A percentile compares a stretch with the other conserved stretches of the same genome.
phyloP scores from a whole-genome alignment of 768 basidiomycete species.

The Gloeostereum incarnatum region DNA sequence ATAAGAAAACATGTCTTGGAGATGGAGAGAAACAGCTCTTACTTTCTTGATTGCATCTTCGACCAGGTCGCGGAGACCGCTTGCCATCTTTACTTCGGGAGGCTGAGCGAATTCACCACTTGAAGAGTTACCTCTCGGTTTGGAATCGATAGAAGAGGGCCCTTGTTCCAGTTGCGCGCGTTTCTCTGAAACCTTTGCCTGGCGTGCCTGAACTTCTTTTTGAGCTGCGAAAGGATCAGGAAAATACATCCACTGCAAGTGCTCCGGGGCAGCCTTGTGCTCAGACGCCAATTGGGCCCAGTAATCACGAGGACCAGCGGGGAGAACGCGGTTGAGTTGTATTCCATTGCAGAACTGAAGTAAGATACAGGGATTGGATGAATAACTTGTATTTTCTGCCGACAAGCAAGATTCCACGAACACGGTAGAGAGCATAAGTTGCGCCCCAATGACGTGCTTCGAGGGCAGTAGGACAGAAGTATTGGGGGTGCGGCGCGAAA shows the following conservation, averaged over 20 bases:
- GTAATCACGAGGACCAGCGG: constrained; percentile 79
- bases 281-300: constrained; percentile 72
- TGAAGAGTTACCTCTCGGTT: constrained; percentile 10
- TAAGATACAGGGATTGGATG: constrained; percentile 15
- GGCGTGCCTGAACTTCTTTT: constrained; percentile 56
- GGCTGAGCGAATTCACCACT: constrained; percentile 33
- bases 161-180: constrained; percentile 17
- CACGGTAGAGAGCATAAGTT: constrained; percentile 79
- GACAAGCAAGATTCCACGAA: constrained; percentile 30
- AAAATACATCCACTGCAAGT: constrained; percentile 82
- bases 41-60: constrained; percentile 79
- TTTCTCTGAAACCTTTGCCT: constrained; percentile 44
- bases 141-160: constrained; percentile 5
- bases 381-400: constrained; percentile 10
- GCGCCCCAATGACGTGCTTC: constrained; percentile 93
- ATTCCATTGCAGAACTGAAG: constrained; percentile 66
- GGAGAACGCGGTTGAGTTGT: constrained; percentile 67
- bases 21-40: background rate
- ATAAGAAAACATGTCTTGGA: constrained; percentile 7
- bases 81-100: constrained; percentile 82
- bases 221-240: constrained; percentile 77
- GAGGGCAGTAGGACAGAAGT: constrained; percentile 52
- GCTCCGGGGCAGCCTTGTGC: constrained; percentile 57
- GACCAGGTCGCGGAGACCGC: constrained; percentile 63
- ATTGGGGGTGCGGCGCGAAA: constrained; percentile 66